phyloP scores from a whole-genome alignment of 768 basidiomycete species.

The Amanita brunnescens region DNA sequence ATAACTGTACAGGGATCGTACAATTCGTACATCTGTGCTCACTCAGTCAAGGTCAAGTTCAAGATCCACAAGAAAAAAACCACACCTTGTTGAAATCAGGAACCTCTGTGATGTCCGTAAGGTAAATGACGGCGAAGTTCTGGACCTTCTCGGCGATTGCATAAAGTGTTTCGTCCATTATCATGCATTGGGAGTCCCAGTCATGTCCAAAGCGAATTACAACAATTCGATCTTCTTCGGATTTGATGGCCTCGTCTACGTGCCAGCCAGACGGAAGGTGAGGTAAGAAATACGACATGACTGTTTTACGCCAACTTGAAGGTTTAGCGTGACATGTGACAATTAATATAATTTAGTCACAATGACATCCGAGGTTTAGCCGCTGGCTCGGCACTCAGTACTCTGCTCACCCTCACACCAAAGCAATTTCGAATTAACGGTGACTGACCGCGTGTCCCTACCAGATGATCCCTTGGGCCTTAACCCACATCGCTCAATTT shows the following conservation, averaged over 20 bases:
- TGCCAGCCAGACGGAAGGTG: constrained; percentile 94
- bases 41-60: constrained; percentile 4
- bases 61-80: background rate
- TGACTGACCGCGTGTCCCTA: too few species aligned
- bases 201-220: constrained; percentile 94
- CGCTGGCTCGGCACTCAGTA: too few species aligned
- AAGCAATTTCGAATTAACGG: too few species aligned
- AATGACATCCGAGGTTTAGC: too few species aligned
- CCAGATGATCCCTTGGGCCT: background rate
- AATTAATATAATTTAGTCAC: too few species aligned
- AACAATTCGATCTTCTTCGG: constrained; percentile 93
- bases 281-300: constrained; percentile 85
- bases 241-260: constrained; percentile 97
- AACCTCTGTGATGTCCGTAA: constrained; percentile 91
- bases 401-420: too few species aligned
- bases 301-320: too few species aligned
- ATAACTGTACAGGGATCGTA: constrained; percentile 97
- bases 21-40: constrained; percentile 88
- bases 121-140: constrained; percentile 96
- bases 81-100: constrained; percentile 97
- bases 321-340: too few species aligned
- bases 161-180: constrained; percentile 96
- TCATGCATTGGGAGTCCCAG: constrained; percentile 93
- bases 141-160: constrained; percentile 92
- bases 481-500: too few species aligned